A percentile compares a stretch with the other conserved stretches of the same genome.
These are phyloP conservation scores for Pistacia atlantica DNA, from an alignment of 345 rosid genomes.

Conservation along the genomic window DNA sequence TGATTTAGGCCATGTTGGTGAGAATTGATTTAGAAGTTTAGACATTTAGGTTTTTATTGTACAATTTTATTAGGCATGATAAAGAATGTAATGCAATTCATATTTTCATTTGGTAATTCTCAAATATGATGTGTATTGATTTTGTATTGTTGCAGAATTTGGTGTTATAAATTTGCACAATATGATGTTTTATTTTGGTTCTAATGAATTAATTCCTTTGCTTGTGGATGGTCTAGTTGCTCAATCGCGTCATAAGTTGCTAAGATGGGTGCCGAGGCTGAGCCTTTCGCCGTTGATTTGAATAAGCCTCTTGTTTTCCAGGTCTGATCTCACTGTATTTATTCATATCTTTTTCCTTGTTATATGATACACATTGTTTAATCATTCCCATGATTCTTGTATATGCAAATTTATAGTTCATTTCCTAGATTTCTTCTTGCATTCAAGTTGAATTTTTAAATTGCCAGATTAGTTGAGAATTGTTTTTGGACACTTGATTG, in stretches of 20 bases:
- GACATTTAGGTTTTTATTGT: no score
- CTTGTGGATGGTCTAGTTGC: neutral
- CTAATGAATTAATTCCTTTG: neutral
- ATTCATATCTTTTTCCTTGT: neutral
- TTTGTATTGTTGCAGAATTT: neutral
- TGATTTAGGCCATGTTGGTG: no score
- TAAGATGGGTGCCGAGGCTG: conserved; percentile 45
- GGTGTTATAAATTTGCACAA: neutral
- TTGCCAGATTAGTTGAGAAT: neutral
- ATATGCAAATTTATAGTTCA: no score
- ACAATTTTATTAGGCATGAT: no score
- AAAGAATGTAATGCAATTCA: no score
- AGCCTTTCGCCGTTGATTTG: conserved; percentile 51
- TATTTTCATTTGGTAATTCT: no score
- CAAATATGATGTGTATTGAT: no score
- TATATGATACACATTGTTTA: neutral
- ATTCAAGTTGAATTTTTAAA: conserved; percentile 3
- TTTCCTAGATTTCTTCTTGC: neutral
- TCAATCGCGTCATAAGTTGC: conserved; percentile 8
- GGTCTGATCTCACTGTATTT: conserved; percentile 24
- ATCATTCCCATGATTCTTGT: neutral
- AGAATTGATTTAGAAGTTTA: no score
- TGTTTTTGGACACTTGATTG: neutral
- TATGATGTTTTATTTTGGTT: neutral
- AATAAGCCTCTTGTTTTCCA: conserved; percentile 55